A percentile compares a stretch with the other conserved stretches of the same genome.
These are phyloP conservation scores for Begonia fuchsioides DNA, from an alignment of 306 rosid species.

Conservation along the genomic window DNA sequence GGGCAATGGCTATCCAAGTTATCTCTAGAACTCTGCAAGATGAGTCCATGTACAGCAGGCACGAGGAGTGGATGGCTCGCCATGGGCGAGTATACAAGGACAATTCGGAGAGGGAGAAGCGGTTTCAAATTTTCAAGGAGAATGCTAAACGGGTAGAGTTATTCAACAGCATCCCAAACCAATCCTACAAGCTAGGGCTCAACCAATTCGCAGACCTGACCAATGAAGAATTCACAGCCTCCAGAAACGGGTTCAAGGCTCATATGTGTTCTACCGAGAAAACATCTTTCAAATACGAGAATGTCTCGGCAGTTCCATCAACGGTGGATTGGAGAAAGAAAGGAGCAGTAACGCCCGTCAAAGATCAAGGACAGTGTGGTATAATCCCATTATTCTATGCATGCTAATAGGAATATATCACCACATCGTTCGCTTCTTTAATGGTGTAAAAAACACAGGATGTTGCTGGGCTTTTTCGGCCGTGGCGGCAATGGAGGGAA, in stretches of 20 bases:
- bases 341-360: background rate
- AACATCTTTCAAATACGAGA: conserved; percentile 23
- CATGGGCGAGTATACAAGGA: conserved; percentile 14
- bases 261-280: conserved; percentile 16
- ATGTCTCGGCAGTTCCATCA: conserved; percentile 7
- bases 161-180: conserved; percentile 14
- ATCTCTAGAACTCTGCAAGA: conserved; percentile 24
- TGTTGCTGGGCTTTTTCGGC: no score
- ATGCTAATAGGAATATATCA: no score
- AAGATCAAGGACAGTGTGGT: no score
- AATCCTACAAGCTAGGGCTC: conserved; percentile 20
- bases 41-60: conserved; percentile 13
- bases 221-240: conserved; percentile 22
- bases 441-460: no score
- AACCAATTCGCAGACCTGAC: conserved; percentile 27
- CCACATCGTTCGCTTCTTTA: no score
- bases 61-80: conserved; percentile 22
- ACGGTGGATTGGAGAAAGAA: conserved; percentile 1
- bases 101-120: conserved; percentile 10
- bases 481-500: no score
- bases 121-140: conserved; percentile 17
- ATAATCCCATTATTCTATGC: no score
- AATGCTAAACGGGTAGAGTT: conserved; percentile 17
- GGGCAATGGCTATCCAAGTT: conserved; percentile 14
- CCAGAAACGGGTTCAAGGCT: conserved; percentile 33